Conservation (phyloP, 169 alveolate genomes). For the Eimeria nieschulzi region DNA sequence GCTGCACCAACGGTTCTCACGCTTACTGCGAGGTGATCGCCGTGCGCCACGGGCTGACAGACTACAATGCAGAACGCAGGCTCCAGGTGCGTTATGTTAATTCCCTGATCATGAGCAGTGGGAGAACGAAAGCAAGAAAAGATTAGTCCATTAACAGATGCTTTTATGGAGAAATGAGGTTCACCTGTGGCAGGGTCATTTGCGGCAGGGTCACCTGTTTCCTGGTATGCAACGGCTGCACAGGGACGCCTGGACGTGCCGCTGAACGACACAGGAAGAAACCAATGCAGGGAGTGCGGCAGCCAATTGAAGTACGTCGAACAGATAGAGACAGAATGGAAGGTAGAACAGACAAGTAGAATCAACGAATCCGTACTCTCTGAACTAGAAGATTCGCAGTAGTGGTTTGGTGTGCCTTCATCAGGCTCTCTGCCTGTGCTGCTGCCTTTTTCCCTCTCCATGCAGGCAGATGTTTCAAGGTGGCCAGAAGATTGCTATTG, state of each 20-base stretch:
- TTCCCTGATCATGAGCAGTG: neutral
- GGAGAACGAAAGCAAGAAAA: neutral
- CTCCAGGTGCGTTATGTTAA: slow-evolving; percentile 22
- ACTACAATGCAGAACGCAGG: slow-evolving; percentile 44
- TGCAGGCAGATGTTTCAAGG: neutral
- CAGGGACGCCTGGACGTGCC: slow-evolving; percentile 72
- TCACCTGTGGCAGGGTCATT: neutral
- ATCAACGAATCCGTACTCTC: neutral
- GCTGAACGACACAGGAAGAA: slow-evolving; percentile 51
- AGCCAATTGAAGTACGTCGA: neutral
- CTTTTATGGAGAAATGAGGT: neutral
- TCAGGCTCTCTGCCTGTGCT: neutral
- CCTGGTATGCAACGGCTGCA: neutral
- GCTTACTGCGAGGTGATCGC: slow-evolving; percentile 54
- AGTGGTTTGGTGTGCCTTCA: neutral
- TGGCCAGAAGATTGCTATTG: neutral
- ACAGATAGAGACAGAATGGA: neutral
- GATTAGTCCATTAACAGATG: neutral
- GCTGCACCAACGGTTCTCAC: too few relatives aligned
- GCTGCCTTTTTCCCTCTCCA: neutral
- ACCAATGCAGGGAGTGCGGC: slow-evolving; percentile 57
- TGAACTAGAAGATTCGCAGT: neutral
- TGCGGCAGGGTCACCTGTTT: neutral
- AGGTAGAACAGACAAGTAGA: neutral
- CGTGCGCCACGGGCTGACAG: slow-evolving; percentile 64